Evolutionary conservation across 148 eudicot genomes (phyloP), one percentile per base, ranked within the genome.

Genomic region (Cornus controversa): DNA sequence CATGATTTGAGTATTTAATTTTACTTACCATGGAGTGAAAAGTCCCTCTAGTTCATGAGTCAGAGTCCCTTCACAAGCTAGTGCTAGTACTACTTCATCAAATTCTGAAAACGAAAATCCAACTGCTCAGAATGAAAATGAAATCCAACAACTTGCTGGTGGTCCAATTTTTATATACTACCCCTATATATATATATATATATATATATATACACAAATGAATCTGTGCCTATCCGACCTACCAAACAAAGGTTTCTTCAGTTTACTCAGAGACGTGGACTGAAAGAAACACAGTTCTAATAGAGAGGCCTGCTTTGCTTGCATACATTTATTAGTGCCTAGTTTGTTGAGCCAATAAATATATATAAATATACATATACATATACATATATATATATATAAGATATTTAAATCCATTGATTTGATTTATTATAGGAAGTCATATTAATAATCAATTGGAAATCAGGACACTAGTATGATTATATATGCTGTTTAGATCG

Each of bases 61-160:
- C 70, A 66, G 45, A 64, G 78, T 66, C 78, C 18, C 26, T 50
- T 65, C 60, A 9, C 15, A 40, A 0, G 24, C 57, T 40, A 37
- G 3, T 4, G 25, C n/a, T n/a, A 31, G 34, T 40, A 40, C 66
- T 6, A 10, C 23, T 20, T 53, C 34, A 73, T 78, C 73, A 66
- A 22, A 50, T 23, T 26, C 54, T 66, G 81, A 72, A 79, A 78
- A 64, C 23, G 76, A 50, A 72, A 66, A 23, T 28, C 16, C 70
- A 71, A 78, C 81, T n/a, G 66, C 76, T 69, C 37, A 11, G 42
- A 64, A 9, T 74, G 76, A 74, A 34, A 34, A 62, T n/a, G 67
- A 60, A 70, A 70, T 47, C 18, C 10, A 47, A 70, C 58, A 23
- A 20, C 54, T 10, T 20, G 10, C 50, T 37, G 28, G 53, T 23